Conservation (phyloP, 495 filamentous ascomycete species). For the Thermothielavioides terrestris region DNA sequence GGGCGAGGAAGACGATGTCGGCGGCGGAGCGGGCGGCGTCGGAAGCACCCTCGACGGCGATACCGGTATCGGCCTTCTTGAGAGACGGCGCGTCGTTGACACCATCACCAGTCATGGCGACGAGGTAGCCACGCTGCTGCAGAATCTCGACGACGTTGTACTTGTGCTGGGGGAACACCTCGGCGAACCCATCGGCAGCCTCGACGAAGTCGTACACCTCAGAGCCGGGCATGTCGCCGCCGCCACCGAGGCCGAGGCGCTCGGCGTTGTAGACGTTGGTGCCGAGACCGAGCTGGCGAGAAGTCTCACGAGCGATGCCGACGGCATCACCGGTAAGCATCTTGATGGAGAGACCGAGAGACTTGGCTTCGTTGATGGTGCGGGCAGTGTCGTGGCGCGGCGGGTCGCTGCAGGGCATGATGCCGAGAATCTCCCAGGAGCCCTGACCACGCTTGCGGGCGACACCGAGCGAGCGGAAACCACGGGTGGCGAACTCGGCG, state of each 20-base stretch:
- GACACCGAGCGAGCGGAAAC: slow-evolving; percentile 87
- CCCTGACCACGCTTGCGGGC: slow-evolving; percentile 71
- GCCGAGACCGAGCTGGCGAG: slow-evolving; percentile 79
- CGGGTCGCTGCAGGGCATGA: slow-evolving; percentile 88
- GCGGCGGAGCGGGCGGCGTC: slow-evolving; percentile 88
- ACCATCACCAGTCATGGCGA: slow-evolving; percentile 97
- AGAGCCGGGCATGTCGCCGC: slow-evolving; percentile 84
- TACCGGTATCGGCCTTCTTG: slow-evolving; percentile 92
- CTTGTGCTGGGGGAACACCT: slow-evolving; percentile 97
- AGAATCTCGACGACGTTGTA: slow-evolving; percentile 96
- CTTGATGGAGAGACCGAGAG: slow-evolving; percentile 81
- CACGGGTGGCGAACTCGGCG: slow-evolving; percentile 80
- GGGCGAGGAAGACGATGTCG: slow-evolving; percentile 88
- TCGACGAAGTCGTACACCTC: slow-evolving; percentile 92
- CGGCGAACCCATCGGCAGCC: slow-evolving; percentile 88
- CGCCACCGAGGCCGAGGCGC: slow-evolving; percentile 70
- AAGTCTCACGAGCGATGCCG: slow-evolving; percentile 86
- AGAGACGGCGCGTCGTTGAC: slow-evolving; percentile 95
- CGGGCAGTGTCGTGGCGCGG: slow-evolving; percentile 85
- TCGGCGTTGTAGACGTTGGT: slow-evolving; percentile 94
- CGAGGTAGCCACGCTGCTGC: slow-evolving; percentile 90
- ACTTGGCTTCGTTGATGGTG: slow-evolving; percentile 83
- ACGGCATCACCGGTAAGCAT: slow-evolving; percentile 97
- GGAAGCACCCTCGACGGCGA: slow-evolving; percentile 88
- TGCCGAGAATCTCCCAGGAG: slow-evolving; percentile 84